Base-by-base conservation (phyloP, 306 rosid species). In the cucumber (Cucumis sativus) region DNA sequence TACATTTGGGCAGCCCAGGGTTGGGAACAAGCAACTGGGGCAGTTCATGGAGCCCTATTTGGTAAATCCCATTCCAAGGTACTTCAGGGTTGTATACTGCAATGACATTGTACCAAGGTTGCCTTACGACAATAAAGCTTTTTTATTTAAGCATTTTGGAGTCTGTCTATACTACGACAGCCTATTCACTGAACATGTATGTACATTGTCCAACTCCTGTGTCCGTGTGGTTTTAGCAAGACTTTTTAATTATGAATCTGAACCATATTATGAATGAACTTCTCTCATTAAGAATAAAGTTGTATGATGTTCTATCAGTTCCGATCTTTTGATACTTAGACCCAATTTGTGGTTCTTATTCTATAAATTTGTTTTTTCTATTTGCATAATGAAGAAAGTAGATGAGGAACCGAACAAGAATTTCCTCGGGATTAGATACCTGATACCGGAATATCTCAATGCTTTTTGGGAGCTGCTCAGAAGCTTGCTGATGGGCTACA, bases 1-100 rank as follows among this genome's bases (percentile, higher is more conserved):
- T 83, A 92, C 97, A 39, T 92, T 83, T 69, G 97, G 96, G 55
- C 97, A 92, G 77, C 96, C 97, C 9, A 82, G 97, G 77, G 76
- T 92, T 49, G 93, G 96, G 25, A 59, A 92, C 78, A 47, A 80
- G 77, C 77, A 84, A 69, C 91, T 92, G 40, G 94, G 86, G 45
- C 84, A 82, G 74, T 89, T 83, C 85, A 85, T 92, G 90, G 91
- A 90, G 78, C 23, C 85, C 35, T 90, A 83, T 82, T 57, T 92
- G 77, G 57, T 81, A 60, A 40, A 21, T 54, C 90, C 86, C 6
- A 62, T 79, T 23, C 89, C 83, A 13, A 90, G 82, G 85, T 90
- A 89, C 83, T 89, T 86, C 89, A 84, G 96, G 80, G 82, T 92
- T 49, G 96, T 89, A 73, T 92, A 90, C 84, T 86, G 92, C 81